A percentile compares a stretch with the other conserved stretches of the same genome.
These are phyloP conservation scores for Mycosarcoma maydis DNA, from an alignment of 1,284 basidiomycete species.

Conservation along the genomic window DNA sequence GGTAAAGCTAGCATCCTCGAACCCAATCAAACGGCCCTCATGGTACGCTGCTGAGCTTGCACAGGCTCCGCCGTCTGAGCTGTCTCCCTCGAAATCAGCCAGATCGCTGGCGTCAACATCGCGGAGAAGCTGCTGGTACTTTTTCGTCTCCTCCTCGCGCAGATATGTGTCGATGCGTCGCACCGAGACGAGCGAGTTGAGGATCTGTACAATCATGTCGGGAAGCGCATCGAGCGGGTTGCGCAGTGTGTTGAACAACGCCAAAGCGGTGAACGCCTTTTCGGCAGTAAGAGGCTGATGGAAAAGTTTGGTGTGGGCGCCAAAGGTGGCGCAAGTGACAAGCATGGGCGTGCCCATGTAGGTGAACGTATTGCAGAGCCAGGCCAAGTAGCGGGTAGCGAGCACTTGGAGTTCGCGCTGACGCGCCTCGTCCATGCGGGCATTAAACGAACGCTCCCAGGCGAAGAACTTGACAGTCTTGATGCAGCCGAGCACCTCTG, in stretches of 20 bases:
- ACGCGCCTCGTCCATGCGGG: conserved; percentile 69
- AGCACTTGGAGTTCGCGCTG: conserved; percentile 69
- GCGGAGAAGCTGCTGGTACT: conserved; percentile 70
- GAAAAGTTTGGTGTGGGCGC: conserved; percentile 72
- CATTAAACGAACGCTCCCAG: conserved; percentile 68
- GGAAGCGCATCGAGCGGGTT: conserved; percentile 60
- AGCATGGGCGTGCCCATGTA: conserved; percentile 73
- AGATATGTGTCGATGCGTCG: conserved; percentile 69
- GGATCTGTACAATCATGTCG: conserved; percentile 69
- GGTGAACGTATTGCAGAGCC: conserved; percentile 67
- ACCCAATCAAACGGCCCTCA: conserved; percentile 68
- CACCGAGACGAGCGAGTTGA: conserved; percentile 66
- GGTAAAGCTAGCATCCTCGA: conserved; percentile 69
- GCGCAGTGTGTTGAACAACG: conserved; percentile 69
- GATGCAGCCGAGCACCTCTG: conserved; percentile 71
- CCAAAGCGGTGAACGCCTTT: conserved; percentile 71
- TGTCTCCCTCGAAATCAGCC: conserved; percentile 53
- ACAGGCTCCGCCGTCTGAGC: not conserved
- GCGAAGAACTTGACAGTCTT: conserved; percentile 75
- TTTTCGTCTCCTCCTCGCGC: conserved; percentile 71
- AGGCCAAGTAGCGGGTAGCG: conserved; percentile 68
- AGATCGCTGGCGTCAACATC: conserved; percentile 57
- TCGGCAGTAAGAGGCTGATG: conserved; percentile 69
- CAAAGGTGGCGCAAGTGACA: conserved; percentile 76
- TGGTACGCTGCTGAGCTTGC: conserved; percentile 1